Evolutionary conservation across 2,329 filamentous ascomycete species (phyloP), one percentile per base, ranked within the genome.

Genomic region (Tolypocladium pustulatum): DNA sequence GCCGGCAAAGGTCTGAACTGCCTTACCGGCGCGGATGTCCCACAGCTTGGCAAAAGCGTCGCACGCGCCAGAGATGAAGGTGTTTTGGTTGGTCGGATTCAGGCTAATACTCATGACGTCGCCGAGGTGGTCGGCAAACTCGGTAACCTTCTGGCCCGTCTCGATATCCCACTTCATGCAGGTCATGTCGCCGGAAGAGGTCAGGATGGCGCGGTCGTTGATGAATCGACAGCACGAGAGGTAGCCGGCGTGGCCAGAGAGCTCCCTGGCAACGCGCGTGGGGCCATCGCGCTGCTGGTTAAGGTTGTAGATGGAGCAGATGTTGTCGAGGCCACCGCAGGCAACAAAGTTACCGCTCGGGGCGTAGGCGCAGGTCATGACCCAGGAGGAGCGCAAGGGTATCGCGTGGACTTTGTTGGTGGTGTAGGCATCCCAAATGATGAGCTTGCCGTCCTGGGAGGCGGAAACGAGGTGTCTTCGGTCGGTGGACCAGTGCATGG

Each of bases 151-250:
- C 65, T 92, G 91, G 59, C 94, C 94, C 0, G 93, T 96, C 77
- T 99, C 94, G 64, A 99, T 93, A 78, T 99, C 94, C 94, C 94
- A 99, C 71, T 97, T 90, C 88, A 97, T 97, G 75, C 94, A 99
- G 57, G 94, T 99, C 94, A 99, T 99, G 73, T 99, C 94, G 63
- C 94, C 94, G 3, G 94, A 99, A 0, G 94, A 97, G 61, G 94
- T 99, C 64, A 99, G 85, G 69, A 99, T 97, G 71, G 91, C 91
- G 70, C 94, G 88, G 78, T 99, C 94, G 74, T 96, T 97, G 80
- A 97, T 96, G 76, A 99, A 99, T 64, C 94, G 89, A 74, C 94
- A 97, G 88, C 94, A 99, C 27, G 91, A 96, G 52, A 99, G 85
- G 71, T 99, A 99, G 56, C 94, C 94, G 52, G 93, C 96, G 74